These are phyloP conservation scores for Cryomyces antarcticus DNA, from an alignment of 495 filamentous ascomycete species.

Conservation along the genomic window DNA sequence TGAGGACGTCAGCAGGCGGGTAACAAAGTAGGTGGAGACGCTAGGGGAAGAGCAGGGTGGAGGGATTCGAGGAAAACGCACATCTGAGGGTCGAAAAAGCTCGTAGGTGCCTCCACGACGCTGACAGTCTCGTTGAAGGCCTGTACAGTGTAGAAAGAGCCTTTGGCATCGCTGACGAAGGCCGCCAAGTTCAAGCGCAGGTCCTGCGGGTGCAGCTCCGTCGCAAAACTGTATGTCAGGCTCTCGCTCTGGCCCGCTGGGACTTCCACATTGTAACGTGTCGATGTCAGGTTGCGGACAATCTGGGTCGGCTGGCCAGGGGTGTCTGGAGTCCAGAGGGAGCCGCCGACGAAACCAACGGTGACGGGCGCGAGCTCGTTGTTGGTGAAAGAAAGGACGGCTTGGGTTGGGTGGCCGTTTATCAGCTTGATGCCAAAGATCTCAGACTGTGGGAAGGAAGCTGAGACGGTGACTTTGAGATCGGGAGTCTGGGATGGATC, in stretches of 20 bases:
- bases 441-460: conserved; percentile 70
- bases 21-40: background rate
- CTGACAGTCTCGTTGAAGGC: conserved; percentile 75
- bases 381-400: conserved; percentile 66
- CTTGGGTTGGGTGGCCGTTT: conserved; percentile 74
- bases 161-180: conserved; percentile 42
- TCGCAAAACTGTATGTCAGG: conserved; percentile 65
- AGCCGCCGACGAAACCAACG: conserved; percentile 60
- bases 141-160: conserved; percentile 49
- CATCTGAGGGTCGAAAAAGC: conserved; percentile 93
- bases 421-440: conserved; percentile 91
- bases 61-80: conserved; percentile 24
- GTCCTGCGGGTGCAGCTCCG: conserved; percentile 87
- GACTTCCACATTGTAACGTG: conserved; percentile 52
- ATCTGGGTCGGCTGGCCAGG: conserved; percentile 31
- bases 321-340: conserved; percentile 32
- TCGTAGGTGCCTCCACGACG: conserved; percentile 81
- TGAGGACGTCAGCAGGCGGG: background rate
- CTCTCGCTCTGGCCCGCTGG: conserved; percentile 57
- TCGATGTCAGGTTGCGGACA: conserved; percentile 66
- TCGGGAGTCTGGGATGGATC: conserved; percentile 22
- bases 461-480: conserved; percentile 52
- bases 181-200: conserved; percentile 60
- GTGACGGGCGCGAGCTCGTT: conserved; percentile 56
- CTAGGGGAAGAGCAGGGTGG: conserved; percentile 10